Base-by-base conservation (phyloP, 148 eudicot genomes). In the Chenopodium quinoa region DNA sequence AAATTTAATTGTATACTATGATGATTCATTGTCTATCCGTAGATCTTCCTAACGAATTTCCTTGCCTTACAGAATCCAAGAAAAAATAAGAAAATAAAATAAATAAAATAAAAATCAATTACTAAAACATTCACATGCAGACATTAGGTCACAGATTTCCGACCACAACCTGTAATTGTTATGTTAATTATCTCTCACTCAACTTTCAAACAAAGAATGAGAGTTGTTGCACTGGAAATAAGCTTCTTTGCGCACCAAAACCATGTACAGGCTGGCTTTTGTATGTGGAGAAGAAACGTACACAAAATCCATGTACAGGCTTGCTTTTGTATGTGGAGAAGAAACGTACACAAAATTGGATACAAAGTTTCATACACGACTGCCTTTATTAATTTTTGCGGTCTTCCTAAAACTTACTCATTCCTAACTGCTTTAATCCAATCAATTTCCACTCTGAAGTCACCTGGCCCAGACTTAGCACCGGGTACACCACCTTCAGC, bases 401-500 rank as follows among this genome's bases (percentile, higher is more conserved):
- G 32, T 29, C 20, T 66, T 19, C 29, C 40, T 62, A 79, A 63
- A 72, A 50, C 60, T 87, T 81, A 91, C 65, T 85, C 82, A 22
- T 88, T 87, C 84, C 99, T 89, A 86, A 92, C 76, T 25, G 97
- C 98, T 89, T 93, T 96, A 52, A 96, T 92, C 97, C 97, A 96
- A 85, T 96, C 98, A 72, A 96, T 86, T 82, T 96, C 99, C 77
- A 96, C 79, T 76, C 79, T 88, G 78, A 96, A 96, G 86, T 93
- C 95, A 83, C 97, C 99, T 4, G 93, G 91, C 32, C 99, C 99
- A 37, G 94, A 76, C 82, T 75, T 88, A 31, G 99, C 92, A 80
- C 93, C 98, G 1, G 97, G 99, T 71, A 88, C 87, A 75, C 98
- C 98, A 23, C 95, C 99, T 86, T 91, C 97, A 13, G 98, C 97